Base-by-base conservation (phyloP, 768 basidiomycete species). In the Mycena pura region DNA sequence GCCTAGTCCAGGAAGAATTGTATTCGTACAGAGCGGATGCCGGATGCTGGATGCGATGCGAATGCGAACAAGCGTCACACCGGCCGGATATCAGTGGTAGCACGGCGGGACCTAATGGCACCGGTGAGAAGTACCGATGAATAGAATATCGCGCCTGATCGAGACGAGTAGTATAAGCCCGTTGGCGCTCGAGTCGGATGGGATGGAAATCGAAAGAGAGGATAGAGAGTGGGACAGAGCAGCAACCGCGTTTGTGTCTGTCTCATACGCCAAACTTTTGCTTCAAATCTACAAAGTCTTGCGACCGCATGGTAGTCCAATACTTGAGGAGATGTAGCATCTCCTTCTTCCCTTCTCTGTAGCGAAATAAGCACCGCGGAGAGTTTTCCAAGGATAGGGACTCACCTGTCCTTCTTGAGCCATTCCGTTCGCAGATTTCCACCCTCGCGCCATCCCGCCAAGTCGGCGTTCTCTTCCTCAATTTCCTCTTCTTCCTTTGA, bases 231-330 rank as follows among this genome's bases (percentile, higher is more conserved):
- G 45, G 29, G 29, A 61, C 45, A 61, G 60, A 54, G 29, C 39
- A 48, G 36, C 52, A 55, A 61, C 51, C 39, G 52, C 45, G 21
- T 47, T 38, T 46, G 43, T 41, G 51, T 25, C 36, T 39, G 43
- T 36, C 21, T 55, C 72, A 87, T 62, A 87, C 85, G 51, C 80
- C 83, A 60, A 87, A 79, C 65, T 76, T 82, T 50, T 70, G 75
- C 69, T 88, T 88, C 74, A 87, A 73, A 31, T 68, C 71, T 49
- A 85, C 71, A 67, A 88, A 85, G 55, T 87, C 83, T n/a, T 76
- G 72, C 5, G 84, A 72, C 52, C 75, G 76, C 68, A 88, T 69
- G 15, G 72, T 79, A 31, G 71, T 66, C 88, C 87, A 90, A 54
- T 76, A 68, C 11, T 73, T 75, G 32, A 79, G 69, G 36, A 90